Conservation (phyloP, 2,329 filamentous ascomycete species). For the Cladosporium oxysporum region DNA sequence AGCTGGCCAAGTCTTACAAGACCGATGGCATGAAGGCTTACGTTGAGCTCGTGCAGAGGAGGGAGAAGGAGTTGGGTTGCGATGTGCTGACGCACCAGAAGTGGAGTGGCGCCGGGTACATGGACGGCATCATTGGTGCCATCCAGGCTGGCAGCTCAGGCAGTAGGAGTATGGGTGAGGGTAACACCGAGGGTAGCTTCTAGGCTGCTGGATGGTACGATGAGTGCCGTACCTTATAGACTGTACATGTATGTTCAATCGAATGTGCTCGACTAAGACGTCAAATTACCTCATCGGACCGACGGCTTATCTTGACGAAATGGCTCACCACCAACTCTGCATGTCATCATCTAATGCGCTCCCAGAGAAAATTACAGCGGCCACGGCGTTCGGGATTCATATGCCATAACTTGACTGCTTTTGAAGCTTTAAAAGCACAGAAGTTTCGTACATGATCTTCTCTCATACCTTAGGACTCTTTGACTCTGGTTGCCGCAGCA, state of each 20-base stretch:
- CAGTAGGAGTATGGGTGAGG: conserved; percentile 91
- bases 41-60: conserved; percentile 85
- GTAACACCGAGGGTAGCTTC: conserved; percentile 73
- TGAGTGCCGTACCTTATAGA: neutral
- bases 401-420: too few relatives aligned
- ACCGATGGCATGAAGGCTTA: conserved; percentile 95
- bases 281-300: neutral
- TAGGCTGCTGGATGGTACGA: conserved; percentile 25
- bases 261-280: neutral
- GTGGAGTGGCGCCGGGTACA: conserved; percentile 73
- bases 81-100: conserved; percentile 96
- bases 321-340: too few relatives aligned
- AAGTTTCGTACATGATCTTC: too few relatives aligned
- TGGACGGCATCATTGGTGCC: conserved; percentile 85
- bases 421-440: too few relatives aligned
- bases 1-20: conserved; percentile 81
- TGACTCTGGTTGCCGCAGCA: too few relatives aligned
- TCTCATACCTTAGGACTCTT: too few relatives aligned
- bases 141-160: conserved; percentile 90
- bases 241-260: neutral
- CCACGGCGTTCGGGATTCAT: too few relatives aligned
- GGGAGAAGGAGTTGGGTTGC: conserved; percentile 86
- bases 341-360: too few relatives aligned
- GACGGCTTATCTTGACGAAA: too few relatives aligned
- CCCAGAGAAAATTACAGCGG: too few relatives aligned